A percentile compares a stretch with the other conserved stretches of the same genome.
These are phyloP conservation scores for Penicillium corylophilum DNA, from an alignment of 2,329 filamentous ascomycete genomes.

Conservation along the genomic window DNA sequence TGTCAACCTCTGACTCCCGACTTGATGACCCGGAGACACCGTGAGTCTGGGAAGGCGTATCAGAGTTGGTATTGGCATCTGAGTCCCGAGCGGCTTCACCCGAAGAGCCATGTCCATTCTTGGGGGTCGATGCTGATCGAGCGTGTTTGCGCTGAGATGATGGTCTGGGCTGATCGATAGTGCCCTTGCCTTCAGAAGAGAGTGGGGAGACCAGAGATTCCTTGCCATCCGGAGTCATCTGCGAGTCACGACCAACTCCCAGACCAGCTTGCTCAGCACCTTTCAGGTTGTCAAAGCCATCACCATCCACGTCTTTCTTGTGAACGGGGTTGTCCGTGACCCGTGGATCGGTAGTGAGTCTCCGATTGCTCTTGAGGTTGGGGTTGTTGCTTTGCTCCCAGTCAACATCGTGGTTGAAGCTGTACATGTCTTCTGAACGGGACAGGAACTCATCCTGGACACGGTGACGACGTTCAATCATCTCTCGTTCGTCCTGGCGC, in stretches of 20 bases:
- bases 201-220: slow-evolving; percentile 70
- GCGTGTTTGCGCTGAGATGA: slow-evolving; percentile 36
- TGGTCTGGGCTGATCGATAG: slow-evolving; percentile 53
- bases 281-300: slow-evolving; percentile 74
- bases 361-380: slow-evolving; percentile 56
- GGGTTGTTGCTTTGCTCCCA: slow-evolving; percentile 60
- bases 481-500: slow-evolving; percentile 42
- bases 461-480: slow-evolving; percentile 44
- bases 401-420: slow-evolving; percentile 75
- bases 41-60: slow-evolving; percentile 39
- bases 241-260: slow-evolving; percentile 68
- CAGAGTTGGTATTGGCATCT: slow-evolving; percentile 23
- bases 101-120: slow-evolving; percentile 18
- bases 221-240: slow-evolving; percentile 60
- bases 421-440: slow-evolving; percentile 58
- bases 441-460: slow-evolving; percentile 58
- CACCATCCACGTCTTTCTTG: slow-evolving; percentile 73
- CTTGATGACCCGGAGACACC: slow-evolving; percentile 66
- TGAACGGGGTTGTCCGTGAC: slow-evolving; percentile 64
- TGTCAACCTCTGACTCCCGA: slow-evolving; percentile 84
- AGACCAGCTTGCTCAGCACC: slow-evolving; percentile 60
- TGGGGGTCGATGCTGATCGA: slow-evolving; percentile 16
- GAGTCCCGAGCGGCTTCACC: slow-evolving; percentile 17
- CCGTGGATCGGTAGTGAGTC: slow-evolving; percentile 56
- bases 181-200: slow-evolving; percentile 63